Base-by-base conservation (phyloP, 768 basidiomycete species). In the Mycena kentingensis region DNA sequence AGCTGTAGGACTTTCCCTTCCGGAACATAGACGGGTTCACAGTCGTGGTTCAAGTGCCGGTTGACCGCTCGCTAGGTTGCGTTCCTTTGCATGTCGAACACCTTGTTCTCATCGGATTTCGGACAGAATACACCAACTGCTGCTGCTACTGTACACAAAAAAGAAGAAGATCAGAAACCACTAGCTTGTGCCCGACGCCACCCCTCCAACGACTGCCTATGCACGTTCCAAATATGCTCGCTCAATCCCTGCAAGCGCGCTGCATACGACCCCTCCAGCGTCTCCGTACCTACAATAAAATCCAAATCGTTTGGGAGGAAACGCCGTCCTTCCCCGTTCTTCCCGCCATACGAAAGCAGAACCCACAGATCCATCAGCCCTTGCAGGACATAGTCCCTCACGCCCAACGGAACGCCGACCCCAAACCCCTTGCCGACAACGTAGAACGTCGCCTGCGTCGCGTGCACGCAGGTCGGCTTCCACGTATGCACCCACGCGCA, bases 391-490 rank as follows among this genome's bases (percentile, higher is more conserved):
- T 49, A 43, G 5, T 19, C 42, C 43, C 51, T 41, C 3, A 25
- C 42, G 10, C 49, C 19, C 10, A 49, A 51, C 13, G 53, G 46
- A 7, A 19, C 21, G 11, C 66, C 65, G 8, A 50, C 28, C 2
- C 64, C 65, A 19, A 69, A 58, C 13, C 64, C 68, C 27, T 62
- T 61, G 18, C 65, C 69, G 26, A 70, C 54, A 25, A 62, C 63
- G 47, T 72, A 72, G 54, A 70, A 70, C 5, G 65, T 69, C 13
- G 61, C 54, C 10, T 67, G 66, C 3, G 54, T 67, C 18, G 53
- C 51, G 46, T 70, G 69, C 49, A 69, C 65, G n/a, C 47, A 57
- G 7, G 60, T 41, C 1, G 71, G 69, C 49, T 73, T 73, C 58
- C 60, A 65, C 0, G 63, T 54, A 16, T 49, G 36, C 6, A 70